phyloP scores from a whole-genome alignment of 441 rosid species.

The Croton laevigatus region DNA sequence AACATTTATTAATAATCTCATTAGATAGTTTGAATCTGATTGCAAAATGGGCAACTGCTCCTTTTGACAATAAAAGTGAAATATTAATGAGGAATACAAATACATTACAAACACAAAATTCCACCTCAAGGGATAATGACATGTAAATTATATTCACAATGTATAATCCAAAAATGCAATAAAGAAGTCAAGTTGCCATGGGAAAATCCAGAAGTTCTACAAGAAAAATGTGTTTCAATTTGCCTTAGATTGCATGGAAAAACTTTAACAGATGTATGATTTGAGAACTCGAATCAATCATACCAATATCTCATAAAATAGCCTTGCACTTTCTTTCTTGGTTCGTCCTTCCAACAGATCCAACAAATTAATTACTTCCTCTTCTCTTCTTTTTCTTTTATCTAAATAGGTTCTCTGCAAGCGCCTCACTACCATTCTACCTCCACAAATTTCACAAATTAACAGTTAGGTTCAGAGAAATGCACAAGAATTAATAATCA shows the following conservation, averaged over 20 bases:
- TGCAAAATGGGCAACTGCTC: neutral
- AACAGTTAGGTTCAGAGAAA: slow-evolving; percentile 4
- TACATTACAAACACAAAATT: neutral
- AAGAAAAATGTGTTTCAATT: neutral
- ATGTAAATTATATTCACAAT: neutral
- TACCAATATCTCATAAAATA: slow-evolving; percentile 91
- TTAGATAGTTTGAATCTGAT: neutral
- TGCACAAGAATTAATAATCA: neutral
- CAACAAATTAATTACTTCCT: slow-evolving; percentile 51
- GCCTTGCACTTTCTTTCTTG: slow-evolving; percentile 56
- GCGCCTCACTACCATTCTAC: slow-evolving; percentile 50
- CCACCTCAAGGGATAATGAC: neutral
- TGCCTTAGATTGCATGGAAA: neutral
- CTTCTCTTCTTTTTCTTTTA: slow-evolving; percentile 38
- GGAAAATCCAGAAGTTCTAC: neutral
- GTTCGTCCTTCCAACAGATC: slow-evolving; percentile 51
- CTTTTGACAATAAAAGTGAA: neutral
- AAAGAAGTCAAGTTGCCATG: neutral
- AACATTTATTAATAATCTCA: neutral
- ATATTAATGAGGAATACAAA: neutral
- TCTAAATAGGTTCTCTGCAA: slow-evolving; percentile 42
- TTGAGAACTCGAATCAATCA: slow-evolving; percentile 5
- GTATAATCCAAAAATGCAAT: neutral
- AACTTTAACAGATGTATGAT: neutral
- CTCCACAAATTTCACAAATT: slow-evolving; percentile 20